Evolutionary conservation across 2,329 filamentous ascomycete genomes (phyloP), one percentile per base, ranked within the genome.

Genomic region (Neobulgaria alba): DNA sequence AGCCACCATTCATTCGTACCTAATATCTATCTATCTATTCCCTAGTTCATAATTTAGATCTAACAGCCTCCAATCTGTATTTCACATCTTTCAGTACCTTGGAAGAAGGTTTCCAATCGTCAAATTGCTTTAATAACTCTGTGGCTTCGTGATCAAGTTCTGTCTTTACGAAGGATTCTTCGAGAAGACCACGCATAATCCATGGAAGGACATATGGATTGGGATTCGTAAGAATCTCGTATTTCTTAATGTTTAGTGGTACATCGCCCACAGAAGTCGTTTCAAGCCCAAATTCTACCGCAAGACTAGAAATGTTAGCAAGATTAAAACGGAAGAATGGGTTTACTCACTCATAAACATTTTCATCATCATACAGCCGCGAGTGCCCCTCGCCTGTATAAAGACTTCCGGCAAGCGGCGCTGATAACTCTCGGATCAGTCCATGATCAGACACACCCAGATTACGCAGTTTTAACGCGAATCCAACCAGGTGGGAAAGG

Each of bases 11-110:
- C n/a, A n/a, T n/a, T n/a, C n/a, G n/a, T n/a, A n/a, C n/a, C n/a
- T n/a, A n/a, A n/a, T n/a, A n/a, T n/a, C n/a, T n/a, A n/a, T n/a
- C n/a, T n/a, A n/a, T n/a, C n/a, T 35, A 17, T 29, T 15, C 36
- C 5, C 36, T 19, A 40, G 15, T 9, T 54, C 43, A 61, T 49
- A 95, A 66, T 64, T 88, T 93, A 35, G 87, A 95, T 56, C 86
- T 75, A 33, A 98, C 85, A 2, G 83, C 90, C 65, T 96, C 92
- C 15, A 98, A 68, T 47, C 92, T 73, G 63, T 93, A 96, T 63
- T 94, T 94, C 34, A 98, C 89, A 63, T 98, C 92, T 65, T 92
- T 95, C 43, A 98, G 65, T 32, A 85, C 85, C 66, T 96, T 98
- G 5, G 81, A 94, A 0, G 71, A 73, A 1, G 92, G 92, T 57